Evolutionary conservation across 2,329 filamentous ascomycete species (phyloP), one percentile per base, ranked within the genome.

Genomic region (Cryoendolithus antarcticus): DNA sequence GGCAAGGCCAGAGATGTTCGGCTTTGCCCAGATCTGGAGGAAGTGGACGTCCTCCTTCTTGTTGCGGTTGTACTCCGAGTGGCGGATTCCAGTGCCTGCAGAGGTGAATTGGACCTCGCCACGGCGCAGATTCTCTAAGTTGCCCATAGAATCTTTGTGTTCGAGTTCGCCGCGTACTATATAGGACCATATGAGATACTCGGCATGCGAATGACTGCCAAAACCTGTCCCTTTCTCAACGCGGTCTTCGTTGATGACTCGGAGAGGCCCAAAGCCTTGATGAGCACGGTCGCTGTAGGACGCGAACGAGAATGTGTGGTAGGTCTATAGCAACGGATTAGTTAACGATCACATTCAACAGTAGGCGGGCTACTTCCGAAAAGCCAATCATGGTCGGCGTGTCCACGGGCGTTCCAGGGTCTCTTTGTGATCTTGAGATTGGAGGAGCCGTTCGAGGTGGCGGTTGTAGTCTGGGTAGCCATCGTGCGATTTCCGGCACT

Each of bases 81-180:
- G 85, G 2, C 84, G 75, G 52, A 93, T 79, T 4, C 75, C 75
- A 4, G 76, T 86, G 39, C 86, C 86, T n/a, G 83, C 86, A 9
- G 80, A 86, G 7, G 86, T 93, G 61, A 93, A 93, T 55, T 93
- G 86, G 33, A 93, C 82, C 58, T 93, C 85, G 9, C 85, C 84
- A 30, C 84, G 70, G 53, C 74, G 73, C 68, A 93, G 80, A 62
- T 79, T 84, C 59, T 75, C 66, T 6, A 69, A 55, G 39, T 70
- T 74, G 50, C 84, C 74, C 79, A 93, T 88, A 44, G 75, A 82
- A 63, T 93, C 86, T 35, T 85, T 80, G 65, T 93, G 86, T 35
- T 86, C 89, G 46, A 93, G 73, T 62, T 89, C 83, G 47, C 86
- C 86, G 34, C 70, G 75, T n/a, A 93, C 69, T 53, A 93, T 80